These are phyloP conservation scores for Notholithocarpus densiflorus DNA, from an alignment of 306 rosid species.

Conservation along the genomic window DNA sequence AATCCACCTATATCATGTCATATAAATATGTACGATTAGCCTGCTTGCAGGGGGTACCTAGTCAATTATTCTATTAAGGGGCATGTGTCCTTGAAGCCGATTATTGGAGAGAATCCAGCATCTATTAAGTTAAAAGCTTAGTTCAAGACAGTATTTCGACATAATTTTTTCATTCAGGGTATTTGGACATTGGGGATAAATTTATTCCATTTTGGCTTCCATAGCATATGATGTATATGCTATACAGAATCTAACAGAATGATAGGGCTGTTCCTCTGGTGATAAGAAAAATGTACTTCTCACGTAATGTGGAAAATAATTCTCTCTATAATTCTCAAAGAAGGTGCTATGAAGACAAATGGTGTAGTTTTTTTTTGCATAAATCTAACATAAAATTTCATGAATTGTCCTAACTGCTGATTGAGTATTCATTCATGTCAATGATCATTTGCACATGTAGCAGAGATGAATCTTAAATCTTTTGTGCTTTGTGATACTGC, in stretches of 20 bases:
- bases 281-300: not conserved
- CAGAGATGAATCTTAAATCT: not conserved
- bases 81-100: not conserved
- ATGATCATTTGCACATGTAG: not conserved
- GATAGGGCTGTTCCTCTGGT: not conserved
- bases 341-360: not conserved
- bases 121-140: not conserved
- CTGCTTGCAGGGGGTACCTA: not conserved
- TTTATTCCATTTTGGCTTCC: not conserved
- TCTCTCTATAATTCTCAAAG: not conserved
- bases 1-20: not conserved
- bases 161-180: not conserved
- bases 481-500: conserved; percentile 1
- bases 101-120: not conserved
- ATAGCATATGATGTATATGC: not conserved
- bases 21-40: not conserved
- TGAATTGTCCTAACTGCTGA: not conserved
- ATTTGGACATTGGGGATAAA: not conserved
- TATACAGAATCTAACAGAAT: not conserved
- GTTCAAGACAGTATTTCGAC: not conserved
- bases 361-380: not conserved
- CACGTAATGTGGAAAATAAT: not conserved
- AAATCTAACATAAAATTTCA: not conserved
- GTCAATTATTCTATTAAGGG: not conserved
- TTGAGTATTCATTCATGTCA: not conserved